Evolutionary conservation across 2,329 filamentous ascomycete species (phyloP).

Genomic region (Fusarium nisikadoi): DNA sequence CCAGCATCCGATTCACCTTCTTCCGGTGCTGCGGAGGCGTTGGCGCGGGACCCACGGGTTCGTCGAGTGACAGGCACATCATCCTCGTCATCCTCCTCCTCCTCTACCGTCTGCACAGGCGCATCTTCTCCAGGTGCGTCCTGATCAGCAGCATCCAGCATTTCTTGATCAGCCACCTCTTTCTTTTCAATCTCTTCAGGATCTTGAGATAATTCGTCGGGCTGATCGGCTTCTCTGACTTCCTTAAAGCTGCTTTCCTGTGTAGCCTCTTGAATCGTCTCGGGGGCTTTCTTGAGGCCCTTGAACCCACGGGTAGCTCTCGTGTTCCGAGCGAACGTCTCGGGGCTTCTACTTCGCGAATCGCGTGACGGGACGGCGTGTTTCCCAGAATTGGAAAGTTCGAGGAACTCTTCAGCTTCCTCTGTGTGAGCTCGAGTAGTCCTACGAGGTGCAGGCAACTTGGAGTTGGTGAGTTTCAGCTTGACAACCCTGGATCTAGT

Average conservation of each 20-base stretch:
- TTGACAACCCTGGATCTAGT: slow-evolving; percentile 56
- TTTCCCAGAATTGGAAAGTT: slow-evolving; percentile 70
- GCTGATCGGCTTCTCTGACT: slow-evolving; percentile 49
- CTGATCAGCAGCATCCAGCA: slow-evolving; percentile 42
- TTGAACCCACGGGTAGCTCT: slow-evolving; percentile 63
- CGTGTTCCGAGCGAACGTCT: slow-evolving; percentile 55
- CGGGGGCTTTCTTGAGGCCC: slow-evolving; percentile 59
- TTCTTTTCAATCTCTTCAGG: slow-evolving; percentile 44
- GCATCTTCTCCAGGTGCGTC: slow-evolving; percentile 47
- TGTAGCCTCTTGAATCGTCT: slow-evolving; percentile 63
- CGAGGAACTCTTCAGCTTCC: slow-evolving; percentile 65
- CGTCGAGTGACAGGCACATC: slow-evolving; percentile 60
- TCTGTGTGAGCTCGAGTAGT: slow-evolving; percentile 65
- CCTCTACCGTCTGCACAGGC: slow-evolving; percentile 46
- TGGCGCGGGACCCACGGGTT: slow-evolving; percentile 53
- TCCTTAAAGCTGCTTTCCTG: slow-evolving; percentile 61
- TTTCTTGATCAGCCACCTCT: slow-evolving; percentile 46
- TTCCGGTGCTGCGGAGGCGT: slow-evolving; percentile 44
- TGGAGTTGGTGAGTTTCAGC: slow-evolving; percentile 55
- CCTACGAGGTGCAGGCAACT: slow-evolving; percentile 53
- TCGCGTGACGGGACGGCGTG: slow-evolving; percentile 62
- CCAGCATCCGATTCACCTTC: slow-evolving; percentile 48
- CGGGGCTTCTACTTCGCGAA: slow-evolving; percentile 67
- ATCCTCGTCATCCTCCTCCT: slow-evolving; percentile 61
- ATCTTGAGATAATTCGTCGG: slow-evolving; percentile 53